Base-by-base conservation (phyloP, 148 eudicot species). In the Cornus florida region DNA sequence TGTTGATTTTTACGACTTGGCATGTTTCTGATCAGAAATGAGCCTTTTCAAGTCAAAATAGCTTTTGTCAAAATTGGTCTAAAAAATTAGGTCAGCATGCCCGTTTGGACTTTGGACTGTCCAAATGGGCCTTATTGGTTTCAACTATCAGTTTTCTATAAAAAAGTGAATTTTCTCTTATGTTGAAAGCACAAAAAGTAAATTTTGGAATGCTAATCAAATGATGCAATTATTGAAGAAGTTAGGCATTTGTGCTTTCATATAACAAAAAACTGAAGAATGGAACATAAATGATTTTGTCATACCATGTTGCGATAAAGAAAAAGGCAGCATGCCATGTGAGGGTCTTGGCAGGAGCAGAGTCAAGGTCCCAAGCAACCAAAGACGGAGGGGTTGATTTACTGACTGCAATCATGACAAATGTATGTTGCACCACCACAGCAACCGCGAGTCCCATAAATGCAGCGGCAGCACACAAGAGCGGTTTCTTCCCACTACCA, bases 251-350 rank as follows among this genome's bases (percentile, higher is more conserved):
- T 43, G 48, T 5, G 8, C 5, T 39, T 39, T 39, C 2, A 4
- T 39, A 39, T 39, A 39, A 4, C 43, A 39, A 39, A 4, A 4
- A 39, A 39, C 2, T 39, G 43, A 39, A 39, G 43, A 39, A 39
- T 7, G 7, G 43, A 39, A 39, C 65, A 60, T 60, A 6, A 60
- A 60, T 13, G 0, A 6, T 3, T 70, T 4, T 17, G 14, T 12
- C 85, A 12, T 88, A 93, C 99, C 99, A 96, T 72, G 99, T 94
- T 32, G 97, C 66, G 38, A 92, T 38, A 85, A 96, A 96, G 90
- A 96, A 92, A 72, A 91, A 85, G 7, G 84, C 94, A 73, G 98
- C 99, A 86, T 92, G 99, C 86, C 92, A 89, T 2, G 97, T 81
- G 59, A 93, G 91, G 11, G 82, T 35, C 68, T 84, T 89, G 76